Evolutionary conservation across 805 yeast species (phyloP).

Genomic region (Wickerhamomyces ciferrii): DNA sequence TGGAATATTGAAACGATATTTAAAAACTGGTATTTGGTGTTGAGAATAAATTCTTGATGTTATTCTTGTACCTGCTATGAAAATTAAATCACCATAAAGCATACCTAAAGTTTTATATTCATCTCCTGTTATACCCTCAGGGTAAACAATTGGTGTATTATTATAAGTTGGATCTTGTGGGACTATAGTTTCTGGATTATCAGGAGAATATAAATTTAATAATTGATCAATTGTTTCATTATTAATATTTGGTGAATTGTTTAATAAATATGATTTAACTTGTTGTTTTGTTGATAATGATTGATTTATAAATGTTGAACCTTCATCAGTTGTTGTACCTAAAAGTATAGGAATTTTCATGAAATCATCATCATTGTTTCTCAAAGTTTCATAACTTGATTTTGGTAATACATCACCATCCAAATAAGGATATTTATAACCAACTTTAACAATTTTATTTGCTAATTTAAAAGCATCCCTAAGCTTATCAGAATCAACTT

Average conservation of each 20-base stretch:
- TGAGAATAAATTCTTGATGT: conserved; percentile 3
- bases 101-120: conserved; percentile 1
- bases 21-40: conserved; percentile 3
- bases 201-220: background rate
- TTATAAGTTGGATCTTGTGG: conserved; percentile 12
- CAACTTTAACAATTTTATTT: conserved; percentile 4
- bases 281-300: conserved; percentile 1
- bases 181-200: conserved; percentile 1
- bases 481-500: conserved; percentile 4
- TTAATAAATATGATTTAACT: background rate
- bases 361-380: conserved; percentile 5
- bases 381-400: conserved; percentile 8
- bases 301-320: conserved; percentile 4
- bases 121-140: background rate
- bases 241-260: conserved; percentile 1
- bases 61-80: conserved; percentile 9
- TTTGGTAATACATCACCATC: conserved; percentile 13
- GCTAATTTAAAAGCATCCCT: conserved; percentile 6
- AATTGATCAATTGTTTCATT: conserved; percentile 5
- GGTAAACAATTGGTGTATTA: conserved; percentile 1
- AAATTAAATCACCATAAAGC: conserved; percentile 7
- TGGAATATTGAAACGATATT: conserved; percentile 7
- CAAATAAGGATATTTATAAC: conserved; percentile 5
- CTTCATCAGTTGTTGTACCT: conserved; percentile 20
- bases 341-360: conserved; percentile 17